Conservation (phyloP, 192 early-diverging fungal species). For the Borealophlyctis nickersoniae region DNA sequence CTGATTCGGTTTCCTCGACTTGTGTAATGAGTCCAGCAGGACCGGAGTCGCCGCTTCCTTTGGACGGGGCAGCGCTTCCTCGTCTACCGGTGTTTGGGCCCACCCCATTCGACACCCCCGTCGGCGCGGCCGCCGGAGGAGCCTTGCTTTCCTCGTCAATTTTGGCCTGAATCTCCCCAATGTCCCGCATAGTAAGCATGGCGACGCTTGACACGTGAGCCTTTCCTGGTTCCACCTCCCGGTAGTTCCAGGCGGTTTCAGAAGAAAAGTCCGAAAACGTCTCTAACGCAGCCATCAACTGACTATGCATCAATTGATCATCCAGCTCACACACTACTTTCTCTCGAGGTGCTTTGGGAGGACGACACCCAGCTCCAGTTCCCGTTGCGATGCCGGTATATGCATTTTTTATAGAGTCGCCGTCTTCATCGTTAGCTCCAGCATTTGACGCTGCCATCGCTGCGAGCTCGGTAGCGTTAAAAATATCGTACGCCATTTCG, state of each 20-base stretch:
- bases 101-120: neutral
- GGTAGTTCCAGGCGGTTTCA: conserved; percentile 14
- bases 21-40: conserved; percentile 10
- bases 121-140: neutral
- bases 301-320: conserved; percentile 9
- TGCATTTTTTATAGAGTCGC: too few relatives aligned
- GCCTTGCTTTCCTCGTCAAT: neutral
- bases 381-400: neutral
- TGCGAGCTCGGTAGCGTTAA: conserved; percentile 1
- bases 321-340: conserved; percentile 15
- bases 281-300: conserved; percentile 5
- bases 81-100: too few relatives aligned
- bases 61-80: neutral
- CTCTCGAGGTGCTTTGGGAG: neutral
- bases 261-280: conserved; percentile 7
- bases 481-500: conserved; percentile 4
- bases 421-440: too few relatives aligned
- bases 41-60: neutral
- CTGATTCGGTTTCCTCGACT: neutral
- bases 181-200: conserved; percentile 14
- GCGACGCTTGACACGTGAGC: conserved; percentile 10
- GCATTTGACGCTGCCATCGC: neutral
- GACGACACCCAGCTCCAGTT: neutral
- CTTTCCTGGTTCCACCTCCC: conserved; percentile 6
- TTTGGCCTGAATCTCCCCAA: neutral